These are phyloP conservation scores for Aspergillus nanangensis DNA, from an alignment of 495 filamentous ascomycete species.

Conservation along the genomic window DNA sequence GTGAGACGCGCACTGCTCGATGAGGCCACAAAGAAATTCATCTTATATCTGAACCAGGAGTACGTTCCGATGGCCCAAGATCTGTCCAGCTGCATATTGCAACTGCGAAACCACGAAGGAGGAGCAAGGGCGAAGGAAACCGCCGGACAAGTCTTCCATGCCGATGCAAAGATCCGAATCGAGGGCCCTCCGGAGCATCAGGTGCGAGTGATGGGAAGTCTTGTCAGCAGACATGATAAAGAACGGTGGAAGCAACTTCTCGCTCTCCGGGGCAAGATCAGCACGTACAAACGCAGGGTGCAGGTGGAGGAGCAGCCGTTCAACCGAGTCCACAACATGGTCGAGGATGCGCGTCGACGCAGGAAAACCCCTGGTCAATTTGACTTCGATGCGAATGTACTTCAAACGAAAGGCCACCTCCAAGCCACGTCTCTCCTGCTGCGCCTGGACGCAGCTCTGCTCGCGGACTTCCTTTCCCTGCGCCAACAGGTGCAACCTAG, in stretches of 20 bases:
- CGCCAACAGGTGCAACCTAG: neutral
- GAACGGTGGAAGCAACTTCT: constrained; percentile 37
- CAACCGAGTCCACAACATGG: constrained; percentile 51
- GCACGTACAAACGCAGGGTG: constrained; percentile 39
- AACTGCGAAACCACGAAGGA: constrained; percentile 2
- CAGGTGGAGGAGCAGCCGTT: constrained; percentile 59
- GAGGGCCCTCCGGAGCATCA: constrained; percentile 16
- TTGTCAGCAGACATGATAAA: constrained; percentile 2
- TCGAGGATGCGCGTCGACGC: constrained; percentile 46
- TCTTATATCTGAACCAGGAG: constrained; percentile 42
- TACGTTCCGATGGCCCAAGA: constrained; percentile 46
- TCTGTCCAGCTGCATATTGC: constrained; percentile 24
- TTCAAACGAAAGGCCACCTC: constrained; percentile 45
- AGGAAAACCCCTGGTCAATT: constrained; percentile 35
- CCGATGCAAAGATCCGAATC: constrained; percentile 13
- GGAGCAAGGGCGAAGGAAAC: constrained; percentile 4
- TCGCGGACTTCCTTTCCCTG: constrained; percentile 50
- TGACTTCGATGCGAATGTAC: constrained; percentile 36
- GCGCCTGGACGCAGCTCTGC: constrained; percentile 51
- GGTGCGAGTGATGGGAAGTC: constrained; percentile 2
- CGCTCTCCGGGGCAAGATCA: constrained; percentile 36
- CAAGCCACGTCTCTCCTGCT: constrained; percentile 49
- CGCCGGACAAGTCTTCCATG: constrained; percentile 19
- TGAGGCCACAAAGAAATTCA: constrained; percentile 65
- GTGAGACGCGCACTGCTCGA: constrained; percentile 60